These are phyloP conservation scores for Cupressus sempervirens DNA, from an alignment of 75 land plant genomes.

Conservation along the genomic window DNA sequence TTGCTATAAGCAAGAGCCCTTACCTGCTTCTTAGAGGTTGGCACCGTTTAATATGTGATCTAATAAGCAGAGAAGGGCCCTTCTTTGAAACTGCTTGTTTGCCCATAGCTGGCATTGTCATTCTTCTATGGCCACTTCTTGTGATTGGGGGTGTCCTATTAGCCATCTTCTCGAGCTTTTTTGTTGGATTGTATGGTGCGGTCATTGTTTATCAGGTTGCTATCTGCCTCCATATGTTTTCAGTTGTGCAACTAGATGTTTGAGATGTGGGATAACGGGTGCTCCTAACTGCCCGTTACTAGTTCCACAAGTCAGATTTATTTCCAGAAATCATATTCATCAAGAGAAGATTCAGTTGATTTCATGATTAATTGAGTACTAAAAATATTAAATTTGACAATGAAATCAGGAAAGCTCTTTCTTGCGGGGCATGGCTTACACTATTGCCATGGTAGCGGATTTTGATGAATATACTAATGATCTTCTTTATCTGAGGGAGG, in stretches of 20 bases:
- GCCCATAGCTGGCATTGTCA: conserved; percentile 82
- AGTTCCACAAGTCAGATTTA: not conserved
- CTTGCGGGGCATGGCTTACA: conserved; percentile 61
- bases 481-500: conserved; percentile 74
- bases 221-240: conserved; percentile 10
- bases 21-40: conserved; percentile 85
- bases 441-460: conserved; percentile 73
- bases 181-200: conserved; percentile 66
- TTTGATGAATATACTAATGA: conserved; percentile 96
- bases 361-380: not conserved
- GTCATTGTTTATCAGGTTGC: conserved; percentile 78
- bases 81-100: conserved; percentile 85
- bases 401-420: conserved; percentile 68
- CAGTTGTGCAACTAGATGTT: not conserved
- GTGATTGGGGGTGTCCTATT: conserved; percentile 57
- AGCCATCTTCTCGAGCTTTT: conserved; percentile 68
- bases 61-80: conserved; percentile 73
- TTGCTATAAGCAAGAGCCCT: conserved; percentile 76
- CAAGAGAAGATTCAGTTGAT: not conserved
- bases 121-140: conserved; percentile 81
- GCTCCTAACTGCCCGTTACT: not conserved
- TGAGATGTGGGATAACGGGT: not conserved
- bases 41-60: conserved; percentile 58
- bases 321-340: not conserved
- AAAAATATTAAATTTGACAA: not conserved